Percentiles rank a stretch among this genome's conserved stretches.
These are phyloP conservation scores for Cryptosporidium meleagridis DNA, from an alignment of 169 alveolate species.

Conservation along the genomic window DNA sequence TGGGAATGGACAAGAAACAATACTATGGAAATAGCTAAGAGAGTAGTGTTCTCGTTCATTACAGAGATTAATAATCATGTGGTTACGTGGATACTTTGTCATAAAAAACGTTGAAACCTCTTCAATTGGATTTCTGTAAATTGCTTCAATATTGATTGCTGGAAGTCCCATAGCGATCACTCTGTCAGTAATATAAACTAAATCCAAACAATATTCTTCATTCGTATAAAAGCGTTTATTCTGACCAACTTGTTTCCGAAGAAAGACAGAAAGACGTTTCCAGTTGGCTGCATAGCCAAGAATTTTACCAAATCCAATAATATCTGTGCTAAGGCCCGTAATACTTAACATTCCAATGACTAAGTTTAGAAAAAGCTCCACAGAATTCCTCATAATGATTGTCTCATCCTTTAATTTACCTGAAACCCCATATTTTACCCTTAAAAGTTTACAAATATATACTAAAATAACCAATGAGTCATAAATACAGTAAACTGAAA, in stretches of 20 bases:
- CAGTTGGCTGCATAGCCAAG: slow-evolving; percentile 11
- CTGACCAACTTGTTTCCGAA: slow-evolving; percentile 68
- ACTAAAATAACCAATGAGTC: slow-evolving; percentile 26
- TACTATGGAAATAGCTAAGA: slow-evolving; percentile 62
- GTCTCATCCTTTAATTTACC: slow-evolving; percentile 1
- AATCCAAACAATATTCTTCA: slow-evolving; percentile 81
- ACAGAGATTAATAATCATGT: slow-evolving; percentile 88
- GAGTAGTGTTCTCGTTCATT: slow-evolving; percentile 80
- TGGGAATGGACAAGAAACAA: slow-evolving; percentile 83
- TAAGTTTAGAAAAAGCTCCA: slow-evolving; percentile 17
- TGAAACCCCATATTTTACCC: slow-evolving; percentile 13
- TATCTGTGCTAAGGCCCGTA: slow-evolving; percentile 3
- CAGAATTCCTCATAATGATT: slow-evolving; percentile 22
- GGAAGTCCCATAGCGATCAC: slow-evolving; percentile 94
- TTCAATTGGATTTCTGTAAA: slow-evolving; percentile 88
- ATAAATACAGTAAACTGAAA: slow-evolving; percentile 48
- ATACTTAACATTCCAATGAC: background rate
- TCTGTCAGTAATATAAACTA: slow-evolving; percentile 87
- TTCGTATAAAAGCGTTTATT: slow-evolving; percentile 48
- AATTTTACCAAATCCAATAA: slow-evolving; percentile 58
- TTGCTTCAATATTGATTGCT: slow-evolving; percentile 84
- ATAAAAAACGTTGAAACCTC: slow-evolving; percentile 87
- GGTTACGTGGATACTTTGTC: slow-evolving; percentile 83
- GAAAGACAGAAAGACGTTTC: slow-evolving; percentile 35
- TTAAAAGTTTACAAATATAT: slow-evolving; percentile 17